phyloP scores from a whole-genome alignment of 352 stramenopile species.

The Phytophthora chlamydospora region DNA sequence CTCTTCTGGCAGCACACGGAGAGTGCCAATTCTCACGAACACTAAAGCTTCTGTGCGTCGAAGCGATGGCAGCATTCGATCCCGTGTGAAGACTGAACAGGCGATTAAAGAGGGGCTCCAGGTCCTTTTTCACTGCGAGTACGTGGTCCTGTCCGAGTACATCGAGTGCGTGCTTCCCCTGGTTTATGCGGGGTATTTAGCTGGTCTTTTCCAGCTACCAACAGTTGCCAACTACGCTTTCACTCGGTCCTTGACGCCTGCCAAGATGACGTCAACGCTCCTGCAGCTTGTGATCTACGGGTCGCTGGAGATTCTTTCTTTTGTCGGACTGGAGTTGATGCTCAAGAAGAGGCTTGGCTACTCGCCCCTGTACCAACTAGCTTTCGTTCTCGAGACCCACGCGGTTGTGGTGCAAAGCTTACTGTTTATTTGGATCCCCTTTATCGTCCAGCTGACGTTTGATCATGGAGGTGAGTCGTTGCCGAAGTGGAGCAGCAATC shows the following conservation, averaged over 20 bases:
- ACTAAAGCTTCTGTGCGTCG: not conserved
- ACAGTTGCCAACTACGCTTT: slow-evolving; percentile 28
- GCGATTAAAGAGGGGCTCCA: slow-evolving; percentile 9
- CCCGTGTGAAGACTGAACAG: slow-evolving; percentile 2
- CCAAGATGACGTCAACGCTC: slow-evolving; percentile 15
- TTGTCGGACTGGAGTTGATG: slow-evolving; percentile 9
- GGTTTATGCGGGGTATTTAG: slow-evolving; percentile 22
- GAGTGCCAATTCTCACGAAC: not conserved
- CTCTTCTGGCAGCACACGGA: no score
- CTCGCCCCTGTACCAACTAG: slow-evolving; percentile 35
- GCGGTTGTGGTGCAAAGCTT: slow-evolving; percentile 25
- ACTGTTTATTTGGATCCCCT: slow-evolving; percentile 40
- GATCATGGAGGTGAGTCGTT: slow-evolving; percentile 18
- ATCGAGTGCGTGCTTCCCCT: slow-evolving; percentile 26
- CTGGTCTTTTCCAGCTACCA: slow-evolving; percentile 13
- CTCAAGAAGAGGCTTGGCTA: slow-evolving; percentile 30
- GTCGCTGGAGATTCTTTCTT: slow-evolving; percentile 19
- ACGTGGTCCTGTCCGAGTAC: slow-evolving; percentile 27
- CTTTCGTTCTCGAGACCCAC: slow-evolving; percentile 53
- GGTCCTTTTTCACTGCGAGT: slow-evolving; percentile 26
- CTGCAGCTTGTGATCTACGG: slow-evolving; percentile 17
- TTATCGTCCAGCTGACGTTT: slow-evolving; percentile 28
- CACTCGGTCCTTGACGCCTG: slow-evolving; percentile 6
- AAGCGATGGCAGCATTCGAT: not conserved
- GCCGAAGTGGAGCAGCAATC: no score